These are phyloP conservation scores for Chrysoporthe cubensis DNA, from an alignment of 2,329 filamentous ascomycete genomes.

Conservation along the genomic window DNA sequence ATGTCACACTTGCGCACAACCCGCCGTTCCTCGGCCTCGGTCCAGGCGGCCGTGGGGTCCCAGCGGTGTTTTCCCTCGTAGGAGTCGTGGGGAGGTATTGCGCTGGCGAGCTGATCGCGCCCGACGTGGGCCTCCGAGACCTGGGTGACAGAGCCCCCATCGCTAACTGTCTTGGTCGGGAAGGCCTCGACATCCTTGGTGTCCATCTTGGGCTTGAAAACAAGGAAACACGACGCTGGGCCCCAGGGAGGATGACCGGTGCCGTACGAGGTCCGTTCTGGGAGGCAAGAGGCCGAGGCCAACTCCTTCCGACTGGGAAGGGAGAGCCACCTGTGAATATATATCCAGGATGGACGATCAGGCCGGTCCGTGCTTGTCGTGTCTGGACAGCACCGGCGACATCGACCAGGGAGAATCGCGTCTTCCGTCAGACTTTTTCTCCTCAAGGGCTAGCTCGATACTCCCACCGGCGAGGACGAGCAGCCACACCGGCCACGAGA, in stretches of 20 bases:
- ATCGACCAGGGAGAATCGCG: slow-evolving; percentile 13
- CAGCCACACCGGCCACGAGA: background rate
- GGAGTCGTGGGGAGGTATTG: slow-evolving; percentile 37
- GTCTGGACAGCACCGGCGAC: slow-evolving; percentile 8
- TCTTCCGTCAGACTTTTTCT: slow-evolving; percentile 4
- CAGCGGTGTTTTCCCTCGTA: slow-evolving; percentile 49
- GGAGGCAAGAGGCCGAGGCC: background rate
- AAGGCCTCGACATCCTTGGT: slow-evolving; percentile 33
- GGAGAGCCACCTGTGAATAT: slow-evolving; percentile 5
- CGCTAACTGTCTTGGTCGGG: slow-evolving; percentile 30
- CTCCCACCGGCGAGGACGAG: background rate
- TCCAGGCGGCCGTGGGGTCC: slow-evolving; percentile 52
- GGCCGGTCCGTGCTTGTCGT: background rate
- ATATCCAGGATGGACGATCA: background rate
- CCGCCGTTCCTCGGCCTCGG: slow-evolving; percentile 57
- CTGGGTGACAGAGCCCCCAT: slow-evolving; percentile 33
- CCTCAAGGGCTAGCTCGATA: slow-evolving; percentile 4
- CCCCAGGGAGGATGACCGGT: background rate
- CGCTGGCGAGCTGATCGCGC: slow-evolving; percentile 42
- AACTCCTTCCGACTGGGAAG: background rate
- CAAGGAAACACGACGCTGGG: background rate
- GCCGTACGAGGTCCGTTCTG: background rate
- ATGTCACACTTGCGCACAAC: slow-evolving; percentile 58
- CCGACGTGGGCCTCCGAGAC: slow-evolving; percentile 41
- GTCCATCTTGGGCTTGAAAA: slow-evolving; percentile 18